Percentiles rank a stretch among this genome's conserved stretches.
Evolutionary conservation across 345 rosid genomes (phyloP).

Genomic region (Eucalyptus erythrocorys): DNA sequence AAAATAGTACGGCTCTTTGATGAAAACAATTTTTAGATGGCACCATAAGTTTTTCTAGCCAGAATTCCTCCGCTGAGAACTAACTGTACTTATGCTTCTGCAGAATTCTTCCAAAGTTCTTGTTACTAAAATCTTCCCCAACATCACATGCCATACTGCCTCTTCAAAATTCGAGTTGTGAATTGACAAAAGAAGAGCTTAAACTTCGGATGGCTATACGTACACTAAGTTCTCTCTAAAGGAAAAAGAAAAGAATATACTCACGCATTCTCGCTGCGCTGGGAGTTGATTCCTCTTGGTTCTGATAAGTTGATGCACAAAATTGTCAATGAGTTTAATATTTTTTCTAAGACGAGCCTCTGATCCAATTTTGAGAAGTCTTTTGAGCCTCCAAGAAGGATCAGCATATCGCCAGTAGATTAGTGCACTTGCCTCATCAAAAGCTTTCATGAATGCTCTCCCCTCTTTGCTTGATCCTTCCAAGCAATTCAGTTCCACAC

Average conservation of each 20-base stretch:
- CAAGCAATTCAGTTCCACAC: constrained; percentile 54
- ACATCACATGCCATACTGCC: neutral
- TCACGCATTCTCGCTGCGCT: constrained; percentile 11
- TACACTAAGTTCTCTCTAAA: neutral
- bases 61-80: neutral
- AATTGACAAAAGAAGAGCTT: neutral
- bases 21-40: neutral
- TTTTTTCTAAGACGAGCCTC: constrained; percentile 45
- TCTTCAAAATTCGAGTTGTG: neutral
- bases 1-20: neutral
- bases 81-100: neutral
- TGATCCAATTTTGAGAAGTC: constrained; percentile 38
- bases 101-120: neutral
- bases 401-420: constrained; percentile 40
- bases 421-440: constrained; percentile 52
- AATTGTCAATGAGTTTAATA: constrained; percentile 29
- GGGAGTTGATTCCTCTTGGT: constrained; percentile 28
- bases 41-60: neutral
- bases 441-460: constrained; percentile 43
- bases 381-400: constrained; percentile 61
- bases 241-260: neutral
- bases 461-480: constrained; percentile 41
- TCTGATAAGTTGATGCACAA: constrained; percentile 34
- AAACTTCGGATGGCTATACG: neutral
- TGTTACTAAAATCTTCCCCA: neutral